Evolutionary conservation across 2,329 filamentous ascomycete genomes (phyloP), one percentile per base, ranked within the genome.

Genomic region (Cladophialophora yegresii): DNA sequence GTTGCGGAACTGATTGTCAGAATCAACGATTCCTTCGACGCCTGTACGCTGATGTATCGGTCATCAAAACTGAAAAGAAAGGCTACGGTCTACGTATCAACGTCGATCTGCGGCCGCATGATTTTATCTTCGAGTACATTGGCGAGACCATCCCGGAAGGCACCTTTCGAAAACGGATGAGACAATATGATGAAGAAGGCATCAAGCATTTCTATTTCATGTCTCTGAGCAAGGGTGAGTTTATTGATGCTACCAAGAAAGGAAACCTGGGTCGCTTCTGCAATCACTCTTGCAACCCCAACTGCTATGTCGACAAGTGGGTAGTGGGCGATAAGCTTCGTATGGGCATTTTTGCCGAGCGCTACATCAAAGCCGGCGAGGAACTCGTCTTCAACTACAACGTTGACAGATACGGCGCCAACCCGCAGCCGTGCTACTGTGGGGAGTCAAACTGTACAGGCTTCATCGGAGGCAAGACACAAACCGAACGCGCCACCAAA

Each of bases 171-270:
- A 87, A 88, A 64, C 91, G 95, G 67, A 97, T 96, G 88, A 81
- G 92, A 45, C 90, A 96, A 73, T 99, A 99, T 77, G 92, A 97
- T 74, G 85, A 95, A 54, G 92, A 98, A 76, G 93, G 93, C 66
- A 97, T 99, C 83, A 96, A 96, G 77, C 95, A 99, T 78, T 99
- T 99, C 77, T 99, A 99, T 79, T 99, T 99, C 81, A 99, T 99
- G 95, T 98, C 95, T 30, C 87, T 99, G 67, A 96, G 87, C 74
- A 96, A 96, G 77, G 91, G 88, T 73, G 95, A 98, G 77, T 99
- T 98, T 74, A 92, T 99, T 64, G 95, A 99, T 78, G 95, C 95
- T 23, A 99, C 95, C 9, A 96, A 95, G 75, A 96, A 92, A 76
- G 95, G 95, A 57, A 98, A 98, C 71, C 85, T 99, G 5, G 95